A percentile compares a stretch with the other conserved stretches of the same genome.
Evolutionary conservation across 305 asterid species (phyloP).

Genomic region (Galium porrigens): DNA sequence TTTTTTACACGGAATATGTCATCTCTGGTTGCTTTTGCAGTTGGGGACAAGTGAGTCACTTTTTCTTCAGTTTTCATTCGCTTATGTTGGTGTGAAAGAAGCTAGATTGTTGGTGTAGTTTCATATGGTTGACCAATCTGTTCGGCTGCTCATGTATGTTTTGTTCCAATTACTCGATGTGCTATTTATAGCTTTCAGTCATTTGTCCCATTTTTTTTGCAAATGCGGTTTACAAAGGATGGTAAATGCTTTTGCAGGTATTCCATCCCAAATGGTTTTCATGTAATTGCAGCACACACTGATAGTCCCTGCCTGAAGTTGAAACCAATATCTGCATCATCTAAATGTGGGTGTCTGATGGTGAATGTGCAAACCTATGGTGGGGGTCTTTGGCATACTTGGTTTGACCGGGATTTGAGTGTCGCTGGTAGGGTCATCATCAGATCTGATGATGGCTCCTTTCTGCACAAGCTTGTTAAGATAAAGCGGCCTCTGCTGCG

Average conservation of each 20-base stretch:
- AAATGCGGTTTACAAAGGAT: constrained; percentile 13
- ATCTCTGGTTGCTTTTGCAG: constrained; percentile 77
- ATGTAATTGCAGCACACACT: constrained; percentile 86
- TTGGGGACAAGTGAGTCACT: constrained; percentile 71
- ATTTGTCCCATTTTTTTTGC: not conserved
- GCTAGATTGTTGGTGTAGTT: not conserved
- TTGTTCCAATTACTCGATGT: not conserved
- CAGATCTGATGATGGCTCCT: constrained; percentile 68
- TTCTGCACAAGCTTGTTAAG: constrained; percentile 73
- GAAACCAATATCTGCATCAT: constrained; percentile 81
- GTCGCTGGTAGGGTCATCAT: constrained; percentile 89
- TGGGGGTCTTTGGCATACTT: constrained; percentile 93
- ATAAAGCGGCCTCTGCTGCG: constrained; percentile 71
- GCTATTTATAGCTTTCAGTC: not conserved
- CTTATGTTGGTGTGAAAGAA: not conserved
- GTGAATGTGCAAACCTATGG: constrained; percentile 89
- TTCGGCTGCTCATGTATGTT: not conserved
- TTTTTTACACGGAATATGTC: constrained; percentile 91
- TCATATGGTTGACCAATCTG: constrained; percentile 1
- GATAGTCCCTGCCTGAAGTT: constrained; percentile 96
- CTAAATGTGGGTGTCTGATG: constrained; percentile 83
- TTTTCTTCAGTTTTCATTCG: constrained; percentile 3
- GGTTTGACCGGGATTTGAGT: constrained; percentile 92
- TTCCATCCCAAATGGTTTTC: constrained; percentile 70
- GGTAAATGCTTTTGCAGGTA: constrained; percentile 54